Conservation (phyloP, 2,329 filamentous ascomycete genomes). For the Clarireedia homoeocarpa region DNA sequence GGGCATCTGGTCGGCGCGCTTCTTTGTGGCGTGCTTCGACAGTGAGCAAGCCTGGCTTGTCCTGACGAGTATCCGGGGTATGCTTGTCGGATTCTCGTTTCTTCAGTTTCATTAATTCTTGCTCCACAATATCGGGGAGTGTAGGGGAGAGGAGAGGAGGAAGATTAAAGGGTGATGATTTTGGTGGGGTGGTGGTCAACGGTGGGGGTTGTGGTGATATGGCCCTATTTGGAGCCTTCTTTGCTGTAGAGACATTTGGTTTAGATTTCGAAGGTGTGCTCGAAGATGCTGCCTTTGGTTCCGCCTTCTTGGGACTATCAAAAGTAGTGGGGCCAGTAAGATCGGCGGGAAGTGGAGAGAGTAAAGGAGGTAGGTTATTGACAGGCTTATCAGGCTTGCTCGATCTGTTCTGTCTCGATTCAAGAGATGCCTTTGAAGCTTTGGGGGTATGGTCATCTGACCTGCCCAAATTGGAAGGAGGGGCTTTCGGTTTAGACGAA, state of each 20-base stretch:
- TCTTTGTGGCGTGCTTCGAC: slow-evolving; percentile 28
- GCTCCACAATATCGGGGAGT: slow-evolving; percentile 26
- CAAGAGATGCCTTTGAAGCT: slow-evolving; percentile 11
- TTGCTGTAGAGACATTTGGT: neutral
- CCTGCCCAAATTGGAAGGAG: slow-evolving; percentile 13
- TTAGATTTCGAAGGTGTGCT: slow-evolving; percentile 19
- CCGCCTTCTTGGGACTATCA: slow-evolving; percentile 4
- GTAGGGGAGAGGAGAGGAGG: slow-evolving; percentile 27
- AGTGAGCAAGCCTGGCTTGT: slow-evolving; percentile 16
- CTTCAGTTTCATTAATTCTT: slow-evolving; percentile 20
- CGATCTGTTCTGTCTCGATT: neutral
- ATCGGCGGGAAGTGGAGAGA: slow-evolving; percentile 9
- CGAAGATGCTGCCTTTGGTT: slow-evolving; percentile 8
- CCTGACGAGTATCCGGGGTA: slow-evolving; percentile 7
- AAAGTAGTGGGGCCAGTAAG: slow-evolving; percentile 1
- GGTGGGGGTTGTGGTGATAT: slow-evolving; percentile 2
- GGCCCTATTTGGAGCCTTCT: slow-evolving; percentile 1
- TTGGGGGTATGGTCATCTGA: slow-evolving; percentile 13
- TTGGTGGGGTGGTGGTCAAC: slow-evolving; percentile 11
- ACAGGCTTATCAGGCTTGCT: slow-evolving; percentile 3
- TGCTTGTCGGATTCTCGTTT: slow-evolving; percentile 13
- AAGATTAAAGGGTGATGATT: slow-evolving; percentile 14
- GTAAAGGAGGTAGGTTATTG: slow-evolving; percentile 9
- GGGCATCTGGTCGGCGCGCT: slow-evolving; percentile 25
- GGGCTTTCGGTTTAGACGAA: slow-evolving; percentile 13